Base-by-base conservation (phyloP, 495 filamentous ascomycete genomes). In the Cenococcum geophilum region DNA sequence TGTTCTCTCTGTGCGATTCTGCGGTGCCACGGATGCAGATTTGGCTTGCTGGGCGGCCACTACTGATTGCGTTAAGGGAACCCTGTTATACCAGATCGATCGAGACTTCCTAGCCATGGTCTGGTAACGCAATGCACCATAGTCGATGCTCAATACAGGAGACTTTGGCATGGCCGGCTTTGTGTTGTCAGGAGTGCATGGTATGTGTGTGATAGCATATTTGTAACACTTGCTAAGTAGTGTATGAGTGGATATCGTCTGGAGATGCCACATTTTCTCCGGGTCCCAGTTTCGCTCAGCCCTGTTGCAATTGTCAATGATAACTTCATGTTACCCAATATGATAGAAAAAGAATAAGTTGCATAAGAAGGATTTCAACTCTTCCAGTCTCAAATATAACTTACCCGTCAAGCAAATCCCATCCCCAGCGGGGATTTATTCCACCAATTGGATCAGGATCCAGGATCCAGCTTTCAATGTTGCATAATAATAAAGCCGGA, bases 401-500 rank as follows among this genome's bases (percentile, higher is more conserved):
- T 52, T 52, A 52, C 49, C 49, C 9, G 49, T 16, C 1, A 25
- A 25, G 20, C 23, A 45, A 45, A 14, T 52, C 49, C 49, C 49
- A 52, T 52, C 49, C 20, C 21, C 25, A 25, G 9, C 8, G 18
- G 23, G 32, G 36, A 1, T 6, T 37, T n/a, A 14, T 40, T 11
- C 27, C 5, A 0, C 10, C 12, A 37, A n/a, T 10, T n/a, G 9
- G 36, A 16, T 37, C 5, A 5, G 1, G 16, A 4, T 34, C 18
- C 10, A 25, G 11, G 5, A 0, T 27, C 18, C 3, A 3, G n/a
- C 16, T 37, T 18, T 37, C 36, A 20, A 63, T 14, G 32, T 63
- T 63, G 36, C 43, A 53, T 0, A 63, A 36, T 11, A 45, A 23
- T n/a, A 63, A 55, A 10, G 55, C 54, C n/a, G 60, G 60, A 42